Conservation (phyloP, 768 basidiomycete genomes). For the Boletales sp. region DNA sequence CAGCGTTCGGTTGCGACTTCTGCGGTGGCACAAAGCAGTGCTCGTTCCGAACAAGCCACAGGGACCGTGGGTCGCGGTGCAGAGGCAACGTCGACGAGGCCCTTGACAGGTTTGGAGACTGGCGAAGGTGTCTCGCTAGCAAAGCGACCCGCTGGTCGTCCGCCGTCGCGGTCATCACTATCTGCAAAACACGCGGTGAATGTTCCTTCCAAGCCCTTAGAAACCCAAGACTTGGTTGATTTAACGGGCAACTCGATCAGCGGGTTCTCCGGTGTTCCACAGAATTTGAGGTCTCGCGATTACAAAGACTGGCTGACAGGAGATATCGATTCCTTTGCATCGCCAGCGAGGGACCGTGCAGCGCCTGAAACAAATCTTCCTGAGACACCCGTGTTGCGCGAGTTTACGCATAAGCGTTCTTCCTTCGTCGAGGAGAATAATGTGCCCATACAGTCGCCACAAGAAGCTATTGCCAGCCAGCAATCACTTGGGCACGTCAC, state of each 20-base stretch:
- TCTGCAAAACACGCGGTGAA: slow-evolving; percentile 49
- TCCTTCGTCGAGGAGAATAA: slow-evolving; percentile 56
- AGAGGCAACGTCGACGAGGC: slow-evolving; percentile 4
- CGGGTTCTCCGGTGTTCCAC: slow-evolving; percentile 6
- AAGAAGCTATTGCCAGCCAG: slow-evolving; percentile 31
- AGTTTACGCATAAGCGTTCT: slow-evolving; percentile 70
- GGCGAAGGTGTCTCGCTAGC: slow-evolving; percentile 9
- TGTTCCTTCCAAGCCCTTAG: slow-evolving; percentile 40
- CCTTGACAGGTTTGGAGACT: slow-evolving; percentile 11
- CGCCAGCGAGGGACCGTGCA: slow-evolving; percentile 16
- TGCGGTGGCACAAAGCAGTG: slow-evolving; percentile 33
- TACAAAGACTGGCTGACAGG: slow-evolving; percentile 76
- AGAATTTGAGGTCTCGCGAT: slow-evolving; percentile 22
- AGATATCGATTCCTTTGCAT: slow-evolving; percentile 41
- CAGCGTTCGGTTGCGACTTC: slow-evolving; percentile 15
- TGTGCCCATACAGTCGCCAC: slow-evolving; percentile 25
- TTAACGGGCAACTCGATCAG: slow-evolving; percentile 10
- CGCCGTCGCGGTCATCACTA: slow-evolving; percentile 40
- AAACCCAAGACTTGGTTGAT: slow-evolving; percentile 15
- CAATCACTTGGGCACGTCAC: slow-evolving; percentile 7
- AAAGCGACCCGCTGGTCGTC: slow-evolving; percentile 20
- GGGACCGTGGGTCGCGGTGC: slow-evolving; percentile 49
- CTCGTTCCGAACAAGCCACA: slow-evolving; percentile 56
- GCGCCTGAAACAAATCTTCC: slow-evolving; percentile 12
- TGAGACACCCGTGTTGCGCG: slow-evolving; percentile 53